Conservation (phyloP, 495 filamentous ascomycete species). For the Amniculicola lignicola region DNA sequence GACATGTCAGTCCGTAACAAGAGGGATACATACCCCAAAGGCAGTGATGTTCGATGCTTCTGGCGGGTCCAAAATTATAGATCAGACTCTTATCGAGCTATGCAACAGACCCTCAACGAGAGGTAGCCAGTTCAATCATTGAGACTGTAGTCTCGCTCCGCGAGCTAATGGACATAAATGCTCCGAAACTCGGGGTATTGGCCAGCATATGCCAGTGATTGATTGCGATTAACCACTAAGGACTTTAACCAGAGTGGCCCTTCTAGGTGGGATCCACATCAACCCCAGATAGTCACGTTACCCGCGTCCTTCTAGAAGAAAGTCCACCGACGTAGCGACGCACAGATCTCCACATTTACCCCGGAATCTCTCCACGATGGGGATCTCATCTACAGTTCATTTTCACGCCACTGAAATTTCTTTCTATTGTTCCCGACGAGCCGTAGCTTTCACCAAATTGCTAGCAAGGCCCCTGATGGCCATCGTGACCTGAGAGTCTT, state of each 20-base stretch:
- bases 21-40: too few species aligned
- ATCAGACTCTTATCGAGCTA: not conserved
- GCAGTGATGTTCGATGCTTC: not conserved
- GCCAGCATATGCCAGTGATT: slow-evolving; percentile 11
- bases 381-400: slow-evolving; percentile 30
- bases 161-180: not conserved
- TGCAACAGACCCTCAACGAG: not conserved
- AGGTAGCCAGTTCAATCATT: not conserved
- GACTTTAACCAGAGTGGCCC: slow-evolving; percentile 27
- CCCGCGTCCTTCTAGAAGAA: slow-evolving; percentile 25
- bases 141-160: not conserved
- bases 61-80: not conserved
- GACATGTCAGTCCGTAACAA: too few species aligned
- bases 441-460: slow-evolving; percentile 22
- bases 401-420: slow-evolving; percentile 4
- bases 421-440: slow-evolving; percentile 22
- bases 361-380: slow-evolving; percentile 27
- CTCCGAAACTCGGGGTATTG: not conserved
- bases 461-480: slow-evolving; percentile 12
- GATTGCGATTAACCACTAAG: slow-evolving; percentile 4
- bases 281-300: slow-evolving; percentile 22
- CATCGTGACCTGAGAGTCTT: not conserved
- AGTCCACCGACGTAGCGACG: not conserved
- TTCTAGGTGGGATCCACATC: slow-evolving; percentile 3
- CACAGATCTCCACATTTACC: slow-evolving; percentile 35